These are phyloP conservation scores for Rhizophora apiculata DNA, from an alignment of 345 rosid species.

Conservation along the genomic window DNA sequence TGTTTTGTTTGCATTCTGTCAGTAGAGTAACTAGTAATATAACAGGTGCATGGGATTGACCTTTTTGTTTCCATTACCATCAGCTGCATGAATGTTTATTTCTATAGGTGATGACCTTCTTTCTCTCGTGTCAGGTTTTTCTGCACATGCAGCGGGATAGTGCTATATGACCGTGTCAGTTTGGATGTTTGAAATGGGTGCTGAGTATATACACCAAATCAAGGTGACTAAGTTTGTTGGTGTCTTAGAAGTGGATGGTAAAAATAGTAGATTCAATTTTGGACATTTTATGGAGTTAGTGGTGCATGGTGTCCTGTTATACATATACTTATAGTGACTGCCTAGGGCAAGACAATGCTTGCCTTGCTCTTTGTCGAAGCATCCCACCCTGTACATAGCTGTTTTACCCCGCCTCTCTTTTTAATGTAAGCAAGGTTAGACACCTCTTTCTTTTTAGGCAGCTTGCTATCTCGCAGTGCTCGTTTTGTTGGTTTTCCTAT, in stretches of 20 bases:
- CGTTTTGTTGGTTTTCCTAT: constrained; percentile 2
- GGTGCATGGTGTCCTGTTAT: constrained; percentile 24
- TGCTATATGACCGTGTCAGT: background rate
- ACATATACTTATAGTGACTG: constrained; percentile 3
- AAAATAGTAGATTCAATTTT: constrained; percentile 25
- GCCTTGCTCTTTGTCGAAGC: constrained; percentile 13
- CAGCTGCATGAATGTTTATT: too few relatives aligned
- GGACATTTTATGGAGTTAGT: constrained; percentile 20
- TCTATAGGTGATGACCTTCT: too few relatives aligned
- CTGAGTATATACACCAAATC: background rate
- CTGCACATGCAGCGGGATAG: background rate
- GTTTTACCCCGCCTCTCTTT: too few relatives aligned
- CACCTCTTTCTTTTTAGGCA: background rate
- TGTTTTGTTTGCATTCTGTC: too few relatives aligned
- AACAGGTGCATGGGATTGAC: too few relatives aligned
- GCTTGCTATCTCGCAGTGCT: background rate
- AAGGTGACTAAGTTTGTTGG: constrained; percentile 12
- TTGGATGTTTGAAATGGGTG: constrained; percentile 13
- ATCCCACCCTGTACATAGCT: constrained; percentile 16
- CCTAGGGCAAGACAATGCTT: constrained; percentile 7
- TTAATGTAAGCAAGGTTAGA: background rate
- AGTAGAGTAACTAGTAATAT: too few relatives aligned
- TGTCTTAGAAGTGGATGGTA: constrained; percentile 15
- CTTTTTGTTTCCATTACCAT: too few relatives aligned
- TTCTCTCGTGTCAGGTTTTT: constrained; percentile 5